These are phyloP conservation scores for Strobilomyces confusus DNA, from an alignment of 768 basidiomycete genomes.

Conservation along the genomic window DNA sequence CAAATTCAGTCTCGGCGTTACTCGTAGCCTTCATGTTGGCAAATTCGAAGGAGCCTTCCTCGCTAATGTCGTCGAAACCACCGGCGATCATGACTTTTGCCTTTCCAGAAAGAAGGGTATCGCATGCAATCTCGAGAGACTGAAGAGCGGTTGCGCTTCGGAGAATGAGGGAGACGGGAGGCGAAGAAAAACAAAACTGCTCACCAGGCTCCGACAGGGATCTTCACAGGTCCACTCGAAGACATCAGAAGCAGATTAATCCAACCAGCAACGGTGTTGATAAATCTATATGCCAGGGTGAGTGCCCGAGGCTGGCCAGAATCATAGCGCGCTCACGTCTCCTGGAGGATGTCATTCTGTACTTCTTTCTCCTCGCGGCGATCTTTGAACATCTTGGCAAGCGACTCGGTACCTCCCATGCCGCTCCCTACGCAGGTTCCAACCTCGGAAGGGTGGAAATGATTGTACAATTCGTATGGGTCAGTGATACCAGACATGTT, in stretches of 20 bases:
- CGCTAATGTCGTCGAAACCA: slow-evolving; percentile 96
- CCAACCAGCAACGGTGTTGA: slow-evolving; percentile 99
- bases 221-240: slow-evolving; percentile 96
- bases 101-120: slow-evolving; percentile 90
- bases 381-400: slow-evolving; percentile 98
- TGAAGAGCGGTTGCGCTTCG: slow-evolving; percentile 91
- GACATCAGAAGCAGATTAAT: slow-evolving; percentile 92
- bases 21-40: slow-evolving; percentile 99
- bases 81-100: slow-evolving; percentile 99
- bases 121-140: slow-evolving; percentile 97
- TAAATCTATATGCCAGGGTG: slow-evolving; percentile 59
- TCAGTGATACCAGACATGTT: slow-evolving; percentile 97
- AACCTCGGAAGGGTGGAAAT: slow-evolving; percentile 95
- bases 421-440: slow-evolving; percentile 93
- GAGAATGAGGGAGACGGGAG: slow-evolving; percentile 2
- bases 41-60: slow-evolving; percentile 98
- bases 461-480: slow-evolving; percentile 95
- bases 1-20: slow-evolving; percentile 95
- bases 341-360: slow-evolving; percentile 97
- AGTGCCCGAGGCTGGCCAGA: slow-evolving; percentile 2
- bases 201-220: slow-evolving; percentile 97
- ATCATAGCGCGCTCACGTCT: slow-evolving; percentile 63
- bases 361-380: slow-evolving; percentile 97
- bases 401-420: slow-evolving; percentile 92
- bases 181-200: slow-evolving; percentile 18